Conservation (phyloP, 202 grass and related monocot species). For the Musa balbisiana region DNA sequence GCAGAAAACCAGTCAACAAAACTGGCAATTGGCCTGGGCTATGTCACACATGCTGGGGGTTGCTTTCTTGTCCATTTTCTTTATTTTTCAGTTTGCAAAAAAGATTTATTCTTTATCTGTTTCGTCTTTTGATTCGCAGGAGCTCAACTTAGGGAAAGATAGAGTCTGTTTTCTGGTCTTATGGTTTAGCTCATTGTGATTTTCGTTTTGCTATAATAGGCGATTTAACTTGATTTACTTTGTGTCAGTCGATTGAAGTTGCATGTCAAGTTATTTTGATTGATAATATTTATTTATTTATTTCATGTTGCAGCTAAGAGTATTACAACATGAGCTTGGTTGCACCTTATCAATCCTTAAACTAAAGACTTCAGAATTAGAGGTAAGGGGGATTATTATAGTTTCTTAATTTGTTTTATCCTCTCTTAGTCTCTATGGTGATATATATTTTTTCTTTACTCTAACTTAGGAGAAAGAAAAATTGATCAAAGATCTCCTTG, state of each 20-base stretch:
- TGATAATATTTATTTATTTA: too few relatives aligned
- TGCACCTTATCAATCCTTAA: conserved; percentile 34
- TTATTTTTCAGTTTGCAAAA: neutral
- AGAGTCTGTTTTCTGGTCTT: neutral
- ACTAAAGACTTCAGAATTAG: conserved; percentile 39
- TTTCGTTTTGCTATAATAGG: too few relatives aligned
- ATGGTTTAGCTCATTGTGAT: neutral
- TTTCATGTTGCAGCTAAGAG: too few relatives aligned
- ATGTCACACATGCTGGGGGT: conserved; percentile 4
- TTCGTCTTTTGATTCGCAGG: conserved; percentile 1
- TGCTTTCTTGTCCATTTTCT: neutral
- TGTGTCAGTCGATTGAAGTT: too few relatives aligned
- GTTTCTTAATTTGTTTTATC: neutral
- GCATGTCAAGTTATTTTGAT: too few relatives aligned
- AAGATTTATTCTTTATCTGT: neutral
- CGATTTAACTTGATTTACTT: too few relatives aligned
- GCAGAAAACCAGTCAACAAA: conserved; percentile 11
- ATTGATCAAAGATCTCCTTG: neutral
- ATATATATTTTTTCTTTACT: neutral
- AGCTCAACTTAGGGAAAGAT: conserved; percentile 2
- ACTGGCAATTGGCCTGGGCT: conserved; percentile 2
- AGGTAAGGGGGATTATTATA: conserved; percentile 26
- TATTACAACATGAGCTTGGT: too few relatives aligned
- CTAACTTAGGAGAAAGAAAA: conserved; percentile 1
- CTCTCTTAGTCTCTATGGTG: neutral